Evolutionary conservation across 495 filamentous ascomycete genomes (phyloP).

Genomic region (Cairneyella variabilis): DNA sequence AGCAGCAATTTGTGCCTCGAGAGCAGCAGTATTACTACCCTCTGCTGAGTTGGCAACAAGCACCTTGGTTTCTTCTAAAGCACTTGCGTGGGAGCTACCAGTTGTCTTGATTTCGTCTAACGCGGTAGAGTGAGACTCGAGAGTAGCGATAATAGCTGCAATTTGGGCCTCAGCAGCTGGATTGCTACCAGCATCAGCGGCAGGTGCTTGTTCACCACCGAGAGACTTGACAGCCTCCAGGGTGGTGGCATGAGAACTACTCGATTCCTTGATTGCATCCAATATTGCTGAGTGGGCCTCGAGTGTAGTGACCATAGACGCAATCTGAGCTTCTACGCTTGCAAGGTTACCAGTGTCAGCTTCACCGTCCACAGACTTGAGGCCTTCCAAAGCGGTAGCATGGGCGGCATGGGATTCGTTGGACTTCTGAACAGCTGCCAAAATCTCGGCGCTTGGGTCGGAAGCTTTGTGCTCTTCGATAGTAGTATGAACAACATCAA

Average conservation of each 20-base stretch:
- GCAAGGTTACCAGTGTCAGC: neutral
- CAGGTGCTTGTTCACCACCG: neutral
- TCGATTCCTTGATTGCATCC: conserved; percentile 2
- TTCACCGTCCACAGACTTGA: conserved; percentile 6
- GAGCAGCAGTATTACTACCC: neutral
- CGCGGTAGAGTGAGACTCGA: neutral
- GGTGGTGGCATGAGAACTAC: neutral
- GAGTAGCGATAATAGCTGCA: neutral
- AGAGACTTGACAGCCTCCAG: neutral
- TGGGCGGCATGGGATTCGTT: conserved; percentile 20
- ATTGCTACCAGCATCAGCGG: neutral
- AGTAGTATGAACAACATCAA: conserved; percentile 15
- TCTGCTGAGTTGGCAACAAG: neutral
- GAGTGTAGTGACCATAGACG: conserved; percentile 5
- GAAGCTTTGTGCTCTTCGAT: conserved; percentile 16
- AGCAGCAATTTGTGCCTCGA: neutral
- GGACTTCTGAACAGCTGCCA: conserved; percentile 23
- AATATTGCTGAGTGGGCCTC: neutral
- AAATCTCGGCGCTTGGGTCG: conserved; percentile 19
- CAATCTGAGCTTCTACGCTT: conserved; percentile 7
- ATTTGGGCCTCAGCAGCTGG: neutral
- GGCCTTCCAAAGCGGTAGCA: conserved; percentile 14
- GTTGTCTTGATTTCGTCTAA: conserved; percentile 1
- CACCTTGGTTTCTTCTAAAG: neutral
- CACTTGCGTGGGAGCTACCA: neutral